These are phyloP conservation scores for Fraxinus excelsior DNA, from an alignment of 257 asterid species.

Conservation along the genomic window DNA sequence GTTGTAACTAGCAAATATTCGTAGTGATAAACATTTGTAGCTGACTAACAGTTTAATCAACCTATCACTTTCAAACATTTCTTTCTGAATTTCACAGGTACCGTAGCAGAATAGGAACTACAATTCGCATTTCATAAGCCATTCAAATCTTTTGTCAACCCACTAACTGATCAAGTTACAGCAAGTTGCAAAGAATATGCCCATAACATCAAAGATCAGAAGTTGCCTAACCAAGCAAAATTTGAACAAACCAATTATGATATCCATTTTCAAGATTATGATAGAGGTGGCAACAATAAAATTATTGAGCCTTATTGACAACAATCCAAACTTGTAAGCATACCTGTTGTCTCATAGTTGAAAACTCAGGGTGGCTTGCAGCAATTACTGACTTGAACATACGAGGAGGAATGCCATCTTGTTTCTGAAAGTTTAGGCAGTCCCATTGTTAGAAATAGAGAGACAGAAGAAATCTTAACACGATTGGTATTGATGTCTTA, in stretches of 20 bases:
- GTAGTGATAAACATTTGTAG: background rate
- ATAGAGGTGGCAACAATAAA: background rate
- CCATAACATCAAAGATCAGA: constrained; percentile 2
- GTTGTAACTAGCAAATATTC: constrained; percentile 2
- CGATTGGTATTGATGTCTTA: constrained; percentile 5
- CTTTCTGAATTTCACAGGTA: constrained; percentile 11
- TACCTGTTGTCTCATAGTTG: constrained; percentile 98
- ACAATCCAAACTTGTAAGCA: constrained; percentile 24
- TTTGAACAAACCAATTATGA: background rate
- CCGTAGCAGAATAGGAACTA: constrained; percentile 10
- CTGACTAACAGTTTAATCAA: constrained; percentile 8
- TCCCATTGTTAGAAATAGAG: constrained; percentile 20
- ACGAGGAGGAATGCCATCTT: constrained; percentile 91
- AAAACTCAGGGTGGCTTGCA: constrained; percentile 97
- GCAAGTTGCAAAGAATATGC: constrained; percentile 10
- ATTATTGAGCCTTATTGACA: background rate
- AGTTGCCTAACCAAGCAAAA: background rate
- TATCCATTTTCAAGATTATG: background rate
- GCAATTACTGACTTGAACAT: constrained; percentile 98
- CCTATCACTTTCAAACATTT: background rate
- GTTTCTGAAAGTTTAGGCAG: constrained; percentile 62
- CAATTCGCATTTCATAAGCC: background rate
- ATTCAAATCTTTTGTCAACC: background rate
- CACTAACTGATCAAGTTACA: constrained; percentile 1
- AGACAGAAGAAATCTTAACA: constrained; percentile 18